These are phyloP conservation scores for Auricularia auricula-judae DNA, from an alignment of 768 basidiomycete species.

Conservation along the genomic window DNA sequence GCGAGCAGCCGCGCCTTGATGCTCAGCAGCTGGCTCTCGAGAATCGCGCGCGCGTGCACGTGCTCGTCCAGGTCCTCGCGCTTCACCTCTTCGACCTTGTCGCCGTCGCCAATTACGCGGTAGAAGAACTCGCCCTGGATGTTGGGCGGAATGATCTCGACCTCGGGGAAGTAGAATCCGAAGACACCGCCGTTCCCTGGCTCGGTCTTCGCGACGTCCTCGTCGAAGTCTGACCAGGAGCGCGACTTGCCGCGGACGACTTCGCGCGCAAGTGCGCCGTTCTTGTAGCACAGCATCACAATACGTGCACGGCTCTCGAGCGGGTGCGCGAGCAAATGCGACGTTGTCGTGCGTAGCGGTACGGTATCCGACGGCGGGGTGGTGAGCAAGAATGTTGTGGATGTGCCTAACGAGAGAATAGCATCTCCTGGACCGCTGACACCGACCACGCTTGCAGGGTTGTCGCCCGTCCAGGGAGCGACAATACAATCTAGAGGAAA, in stretches of 20 bases:
- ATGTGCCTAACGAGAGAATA: conserved; percentile 78
- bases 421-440: conserved; percentile 71
- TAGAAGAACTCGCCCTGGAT: conserved; percentile 66
- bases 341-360: conserved; percentile 62
- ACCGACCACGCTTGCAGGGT: conserved; percentile 72
- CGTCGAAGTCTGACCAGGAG: conserved; percentile 63
- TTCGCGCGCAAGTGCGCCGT: conserved; percentile 74
- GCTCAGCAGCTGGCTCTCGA: conserved; percentile 78
- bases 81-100: conserved; percentile 17
- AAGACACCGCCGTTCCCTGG: conserved; percentile 49
- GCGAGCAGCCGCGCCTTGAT: conserved; percentile 61
- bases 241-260: conserved; percentile 55
- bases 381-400: conserved; percentile 75
- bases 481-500: conserved; percentile 51
- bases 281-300: conserved; percentile 89
- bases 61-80: conserved; percentile 4
- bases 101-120: conserved; percentile 18
- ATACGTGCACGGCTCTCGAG: conserved; percentile 52
- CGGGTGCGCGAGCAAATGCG: conserved; percentile 65
- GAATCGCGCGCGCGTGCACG: conserved; percentile 61
- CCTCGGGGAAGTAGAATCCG: conserved; percentile 74
- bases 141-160: conserved; percentile 78
- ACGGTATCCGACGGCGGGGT: conserved; percentile 53
- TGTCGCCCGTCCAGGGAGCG: conserved; percentile 83
- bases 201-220: conserved; percentile 41